These are phyloP conservation scores for Podaxis pistillaris DNA, from an alignment of 768 basidiomycete species.

Conservation along the genomic window DNA sequence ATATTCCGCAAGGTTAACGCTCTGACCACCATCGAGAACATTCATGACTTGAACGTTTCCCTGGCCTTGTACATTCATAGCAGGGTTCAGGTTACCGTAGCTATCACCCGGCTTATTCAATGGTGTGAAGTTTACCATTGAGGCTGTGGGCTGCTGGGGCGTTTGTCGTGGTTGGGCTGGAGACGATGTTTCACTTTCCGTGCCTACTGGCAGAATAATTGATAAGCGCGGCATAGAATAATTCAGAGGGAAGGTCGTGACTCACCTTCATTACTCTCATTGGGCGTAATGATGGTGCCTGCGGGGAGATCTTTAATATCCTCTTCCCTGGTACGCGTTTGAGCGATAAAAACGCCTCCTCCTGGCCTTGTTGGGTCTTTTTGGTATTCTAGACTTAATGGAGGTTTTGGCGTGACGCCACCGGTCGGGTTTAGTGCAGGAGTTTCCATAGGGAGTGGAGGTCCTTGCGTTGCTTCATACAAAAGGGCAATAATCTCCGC, in stretches of 20 bases:
- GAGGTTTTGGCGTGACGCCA: constrained; percentile 58
- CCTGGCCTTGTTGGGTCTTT: constrained; percentile 81
- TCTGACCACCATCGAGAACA: constrained; percentile 60
- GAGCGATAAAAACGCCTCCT: constrained; percentile 82
- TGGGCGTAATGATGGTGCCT: constrained; percentile 49
- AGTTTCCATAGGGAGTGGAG: constrained; percentile 46
- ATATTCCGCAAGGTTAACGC: constrained; percentile 57
- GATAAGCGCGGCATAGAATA: constrained; percentile 24
- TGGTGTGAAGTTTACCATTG: constrained; percentile 60
- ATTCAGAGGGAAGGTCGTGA: neutral
- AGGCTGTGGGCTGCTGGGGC: constrained; percentile 23
- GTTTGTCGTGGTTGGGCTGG: constrained; percentile 13
- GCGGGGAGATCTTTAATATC: constrained; percentile 53
- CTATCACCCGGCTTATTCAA: constrained; percentile 35
- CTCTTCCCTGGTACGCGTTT: constrained; percentile 40
- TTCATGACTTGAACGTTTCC: constrained; percentile 78
- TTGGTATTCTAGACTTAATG: constrained; percentile 62
- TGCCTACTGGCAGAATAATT: constrained; percentile 25
- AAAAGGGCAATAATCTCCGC: constrained; percentile 90
- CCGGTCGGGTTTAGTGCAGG: constrained; percentile 79
- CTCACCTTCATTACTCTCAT: constrained; percentile 35
- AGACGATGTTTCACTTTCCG: neutral
- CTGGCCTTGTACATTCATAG: constrained; percentile 51
- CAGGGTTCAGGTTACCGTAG: constrained; percentile 70
- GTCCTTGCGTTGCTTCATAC: constrained; percentile 92